Evolutionary conservation across 2,329 filamentous ascomycete species (phyloP).

Genomic region (Hypoxylon rubiginosum): DNA sequence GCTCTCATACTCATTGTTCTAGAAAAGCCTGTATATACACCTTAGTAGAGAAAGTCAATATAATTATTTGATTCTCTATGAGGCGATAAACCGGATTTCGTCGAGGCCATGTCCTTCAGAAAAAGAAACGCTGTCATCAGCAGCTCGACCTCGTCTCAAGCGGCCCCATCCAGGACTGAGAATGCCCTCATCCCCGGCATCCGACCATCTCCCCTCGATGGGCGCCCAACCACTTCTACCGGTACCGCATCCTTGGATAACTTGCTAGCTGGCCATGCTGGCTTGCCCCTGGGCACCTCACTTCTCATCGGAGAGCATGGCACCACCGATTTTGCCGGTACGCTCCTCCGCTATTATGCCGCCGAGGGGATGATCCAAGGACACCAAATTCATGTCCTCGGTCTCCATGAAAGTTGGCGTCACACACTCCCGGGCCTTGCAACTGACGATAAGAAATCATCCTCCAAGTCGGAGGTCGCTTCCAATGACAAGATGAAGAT

Average conservation of each 20-base stretch:
- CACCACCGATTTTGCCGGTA: slow-evolving; percentile 92
- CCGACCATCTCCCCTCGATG: slow-evolving; percentile 89
- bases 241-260: slow-evolving; percentile 88
- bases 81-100: not conserved
- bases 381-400: slow-evolving; percentile 88
- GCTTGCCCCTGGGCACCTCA: slow-evolving; percentile 83
- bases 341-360: slow-evolving; percentile 88
- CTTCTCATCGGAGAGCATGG: slow-evolving; percentile 88
- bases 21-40: slow-evolving; percentile 13
- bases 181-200: slow-evolving; percentile 64
- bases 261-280: slow-evolving; percentile 87
- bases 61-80: not conserved
- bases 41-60: not conserved
- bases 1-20: too few species aligned
- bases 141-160: slow-evolving; percentile 50
- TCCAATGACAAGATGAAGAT: slow-evolving; percentile 92
- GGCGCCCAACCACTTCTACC: slow-evolving; percentile 89
- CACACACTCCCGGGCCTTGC: slow-evolving; percentile 84
- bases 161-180: slow-evolving; percentile 53
- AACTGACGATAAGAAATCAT: slow-evolving; percentile 57
- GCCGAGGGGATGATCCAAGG: slow-evolving; percentile 94
- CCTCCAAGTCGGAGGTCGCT: slow-evolving; percentile 55
- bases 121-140: slow-evolving; percentile 69
- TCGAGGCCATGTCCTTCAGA: slow-evolving; percentile 68
- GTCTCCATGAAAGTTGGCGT: slow-evolving; percentile 83